Evolutionary conservation across 768 basidiomycete species (phyloP), one percentile per base, ranked within the genome.

Genomic region (Boletus sensibilis): DNA sequence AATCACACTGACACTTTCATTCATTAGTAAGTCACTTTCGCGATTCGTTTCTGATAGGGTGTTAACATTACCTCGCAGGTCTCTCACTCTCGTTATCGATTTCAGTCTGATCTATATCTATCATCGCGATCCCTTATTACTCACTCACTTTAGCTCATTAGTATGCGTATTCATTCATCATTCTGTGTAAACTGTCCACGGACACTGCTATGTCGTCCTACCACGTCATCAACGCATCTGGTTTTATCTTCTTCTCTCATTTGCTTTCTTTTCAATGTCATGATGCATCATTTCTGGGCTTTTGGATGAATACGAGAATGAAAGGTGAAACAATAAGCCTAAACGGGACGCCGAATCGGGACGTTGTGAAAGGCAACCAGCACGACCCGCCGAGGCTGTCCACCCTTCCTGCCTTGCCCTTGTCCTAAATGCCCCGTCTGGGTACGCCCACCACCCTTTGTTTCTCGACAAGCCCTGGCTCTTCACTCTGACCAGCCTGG

Each of bases 161-260:
- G 64, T 62, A 68, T 63, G 64, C 64, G 63, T 64, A 64, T 64
- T 62, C 66, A 47, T 66, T 66, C 68, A 68, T 63, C 55, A 54
- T 60, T 58, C 38, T 59, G 54, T 69, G 61, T 67, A 65, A 45
- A 61, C 61, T 58, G 54, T 58, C 56, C 56, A 61, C 50, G 64
- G 63, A 53, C 59, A 64, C 55, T 52, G 61, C 62, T 64, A 61
- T 60, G 61, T 69, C 60, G 67, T 68, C 55, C 59, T 47, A 45
- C 52, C 57, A 57, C 55, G 25, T 59, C 59, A 61, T 67, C 61
- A 55, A 51, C 58, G 58, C 72, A 73, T 58, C 47, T 59, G 6
- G n/a, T 41, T 48, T 50, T 38, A 55, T 31, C 25, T 31, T 45
- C 16, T 50, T 39, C 23, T 44, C 40, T 53, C 52, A 25, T 40